Percentiles rank a stretch among this genome's conserved stretches.
phyloP scores from a whole-genome alignment of 1,284 basidiomycete species.

The Rugosomyces carneus region DNA sequence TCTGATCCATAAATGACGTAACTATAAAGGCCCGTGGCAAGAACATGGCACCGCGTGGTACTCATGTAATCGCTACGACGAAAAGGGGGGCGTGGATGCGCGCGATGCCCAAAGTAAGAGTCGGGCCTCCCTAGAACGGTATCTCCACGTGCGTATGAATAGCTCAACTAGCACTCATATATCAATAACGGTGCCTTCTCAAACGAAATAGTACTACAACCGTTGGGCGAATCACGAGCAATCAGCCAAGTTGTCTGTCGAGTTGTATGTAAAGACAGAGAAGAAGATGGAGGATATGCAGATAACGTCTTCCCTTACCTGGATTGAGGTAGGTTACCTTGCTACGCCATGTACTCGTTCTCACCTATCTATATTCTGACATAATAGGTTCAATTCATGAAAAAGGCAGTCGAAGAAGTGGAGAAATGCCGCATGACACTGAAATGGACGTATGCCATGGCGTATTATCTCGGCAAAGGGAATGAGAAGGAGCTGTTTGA shows the following conservation, averaged over 20 bases:
- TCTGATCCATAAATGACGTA: neutral
- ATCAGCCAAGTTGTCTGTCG: constrained; percentile 90
- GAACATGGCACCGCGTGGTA: constrained; percentile 98
- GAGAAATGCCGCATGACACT: constrained; percentile 91
- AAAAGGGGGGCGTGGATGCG: constrained; percentile 84
- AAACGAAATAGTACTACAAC: constrained; percentile 99
- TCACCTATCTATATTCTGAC: neutral
- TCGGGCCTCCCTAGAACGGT: constrained; percentile 87
- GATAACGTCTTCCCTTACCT: constrained; percentile 51
- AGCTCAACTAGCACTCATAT: too few species aligned
- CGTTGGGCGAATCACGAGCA: constrained; percentile 99
- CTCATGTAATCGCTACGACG: constrained; percentile 96
- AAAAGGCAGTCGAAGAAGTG: constrained; percentile 91
- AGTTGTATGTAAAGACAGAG: constrained; percentile 92
- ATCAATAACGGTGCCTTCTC: too few species aligned
- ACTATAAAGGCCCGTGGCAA: constrained; percentile 75
- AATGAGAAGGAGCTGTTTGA: constrained; percentile 97
- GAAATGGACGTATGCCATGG: constrained; percentile 99
- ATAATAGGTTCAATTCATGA: constrained; percentile 80
- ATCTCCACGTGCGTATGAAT: constrained; percentile 84
- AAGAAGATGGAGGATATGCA: constrained; percentile 99
- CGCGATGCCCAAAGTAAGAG: constrained; percentile 87
- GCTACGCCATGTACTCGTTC: neutral
- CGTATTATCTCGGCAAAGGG: constrained; percentile 84
- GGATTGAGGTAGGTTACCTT: constrained; percentile 75